phyloP scores from a whole-genome alignment of 441 rosid genomes.

The Eruca vesicaria region DNA sequence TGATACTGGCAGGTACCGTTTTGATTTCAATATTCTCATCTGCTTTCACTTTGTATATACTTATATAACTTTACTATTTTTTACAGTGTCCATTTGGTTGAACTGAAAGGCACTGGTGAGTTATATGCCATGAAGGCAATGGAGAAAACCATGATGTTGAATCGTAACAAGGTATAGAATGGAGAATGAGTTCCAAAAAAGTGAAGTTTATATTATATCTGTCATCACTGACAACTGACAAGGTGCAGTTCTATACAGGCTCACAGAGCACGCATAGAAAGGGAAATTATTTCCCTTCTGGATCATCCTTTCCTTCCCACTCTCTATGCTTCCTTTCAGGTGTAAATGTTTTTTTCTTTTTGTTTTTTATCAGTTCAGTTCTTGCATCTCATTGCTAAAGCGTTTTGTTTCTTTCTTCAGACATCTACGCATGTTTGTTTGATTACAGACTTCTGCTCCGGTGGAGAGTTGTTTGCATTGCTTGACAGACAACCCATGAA shows the following conservation, averaged over 20 bases:
- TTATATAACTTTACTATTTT: neutral
- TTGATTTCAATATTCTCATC: neutral
- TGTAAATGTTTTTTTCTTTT: neutral
- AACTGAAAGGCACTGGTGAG: conserved; percentile 69
- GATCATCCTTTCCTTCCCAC: conserved; percentile 98
- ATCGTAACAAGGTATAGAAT: conserved; percentile 76
- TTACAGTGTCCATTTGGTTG: conserved; percentile 92
- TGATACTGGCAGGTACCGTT: conserved; percentile 90
- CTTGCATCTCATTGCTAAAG: neutral
- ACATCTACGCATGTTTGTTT: conserved; percentile 93
- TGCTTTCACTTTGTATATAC: conserved; percentile 1
- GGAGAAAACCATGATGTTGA: conserved; percentile 90
- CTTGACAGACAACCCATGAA: conserved; percentile 96
- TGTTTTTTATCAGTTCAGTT: conserved; percentile 6
- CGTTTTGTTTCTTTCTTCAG: conserved; percentile 40
- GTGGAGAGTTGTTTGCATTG: conserved; percentile 92
- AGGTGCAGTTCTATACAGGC: conserved; percentile 52
- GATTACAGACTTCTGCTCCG: conserved; percentile 95
- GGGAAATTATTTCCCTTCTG: conserved; percentile 80
- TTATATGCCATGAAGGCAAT: conserved; percentile 96
- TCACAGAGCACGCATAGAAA: conserved; percentile 88
- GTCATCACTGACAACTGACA: conserved; percentile 27
- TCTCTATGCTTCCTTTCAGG: conserved; percentile 89
- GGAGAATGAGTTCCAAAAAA: conserved; percentile 8
- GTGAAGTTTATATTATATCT: conserved; percentile 4